phyloP scores from a whole-genome alignment of 2,329 filamentous ascomycete species.

The Fusarium chaquense region DNA sequence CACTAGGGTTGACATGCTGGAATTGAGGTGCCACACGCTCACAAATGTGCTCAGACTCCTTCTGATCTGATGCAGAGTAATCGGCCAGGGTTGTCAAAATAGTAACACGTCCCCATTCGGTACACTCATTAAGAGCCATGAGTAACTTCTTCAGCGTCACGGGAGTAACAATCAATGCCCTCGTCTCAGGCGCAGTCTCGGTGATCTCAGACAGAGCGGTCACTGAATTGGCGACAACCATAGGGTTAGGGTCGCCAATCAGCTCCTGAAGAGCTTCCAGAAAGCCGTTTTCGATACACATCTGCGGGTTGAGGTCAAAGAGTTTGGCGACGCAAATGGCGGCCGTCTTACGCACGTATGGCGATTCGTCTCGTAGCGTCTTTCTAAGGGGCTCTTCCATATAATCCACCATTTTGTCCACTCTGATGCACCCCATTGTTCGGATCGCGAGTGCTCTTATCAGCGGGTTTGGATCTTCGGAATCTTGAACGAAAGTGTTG shows the following conservation, averaged over 20 bases:
- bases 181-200: conserved; percentile 90
- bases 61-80: conserved; percentile 87
- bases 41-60: conserved; percentile 98
- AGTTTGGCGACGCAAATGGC: conserved; percentile 98
- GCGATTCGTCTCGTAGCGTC: conserved; percentile 95
- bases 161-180: conserved; percentile 84
- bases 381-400: conserved; percentile 99
- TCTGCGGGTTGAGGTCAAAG: conserved; percentile 90
- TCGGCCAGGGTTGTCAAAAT: conserved; percentile 91
- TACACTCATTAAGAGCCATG: conserved; percentile 97
- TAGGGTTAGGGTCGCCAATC: conserved; percentile 97
- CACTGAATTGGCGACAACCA: conserved; percentile 98
- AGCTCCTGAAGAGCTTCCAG: conserved; percentile 93
- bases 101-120: conserved; percentile 96
- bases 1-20: conserved; percentile 97
- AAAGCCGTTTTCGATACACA: conserved; percentile 98
- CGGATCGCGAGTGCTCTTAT: conserved; percentile 94
- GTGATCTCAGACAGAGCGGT: conserved; percentile 92
- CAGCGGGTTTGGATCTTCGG: conserved; percentile 96
- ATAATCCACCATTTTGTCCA: conserved; percentile 99
- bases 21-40: conserved; percentile 97
- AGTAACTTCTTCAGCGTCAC: conserved; percentile 92
- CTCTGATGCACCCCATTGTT: conserved; percentile 98
- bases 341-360: conserved; percentile 97
- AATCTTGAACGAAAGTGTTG: conserved; percentile 99